Percentiles rank a stretch among this genome's conserved stretches.
Evolutionary conservation across 2,329 filamentous ascomycete genomes (phyloP).

Genomic region (Colletotrichum chrysophilum): DNA sequence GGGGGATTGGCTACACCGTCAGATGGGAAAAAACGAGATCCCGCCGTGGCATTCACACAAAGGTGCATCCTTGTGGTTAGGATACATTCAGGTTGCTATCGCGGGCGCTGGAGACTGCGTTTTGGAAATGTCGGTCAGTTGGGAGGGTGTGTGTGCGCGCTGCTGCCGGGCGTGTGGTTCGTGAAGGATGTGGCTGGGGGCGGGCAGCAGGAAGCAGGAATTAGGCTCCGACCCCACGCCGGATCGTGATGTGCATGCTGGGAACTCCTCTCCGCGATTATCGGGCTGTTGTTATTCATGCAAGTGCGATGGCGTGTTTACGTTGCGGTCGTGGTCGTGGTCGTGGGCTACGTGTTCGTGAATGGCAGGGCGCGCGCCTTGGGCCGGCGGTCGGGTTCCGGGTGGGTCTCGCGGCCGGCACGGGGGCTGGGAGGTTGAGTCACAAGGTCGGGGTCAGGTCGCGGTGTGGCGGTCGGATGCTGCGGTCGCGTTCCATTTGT

Average conservation of each 20-base stretch:
- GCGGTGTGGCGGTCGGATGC: background rate
- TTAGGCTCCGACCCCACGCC: conserved; percentile 12
- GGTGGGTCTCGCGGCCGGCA: conserved; percentile 11
- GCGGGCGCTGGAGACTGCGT: background rate
- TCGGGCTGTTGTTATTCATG: background rate
- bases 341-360: background rate
- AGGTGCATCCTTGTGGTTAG: background rate
- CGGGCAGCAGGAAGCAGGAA: conserved; percentile 18
- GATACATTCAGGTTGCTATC: background rate
- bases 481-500: background rate
- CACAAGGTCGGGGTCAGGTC: conserved; percentile 4
- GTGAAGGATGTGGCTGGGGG: conserved; percentile 14
- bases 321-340: background rate
- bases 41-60: background rate
- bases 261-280: background rate
- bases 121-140: background rate
- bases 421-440: conserved; percentile 15
- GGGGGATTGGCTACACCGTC: background rate
- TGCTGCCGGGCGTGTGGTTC: background rate
- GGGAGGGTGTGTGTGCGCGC: background rate
- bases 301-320: background rate
- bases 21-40: background rate
- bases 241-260: background rate
- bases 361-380: background rate
- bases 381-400: conserved; percentile 10